A percentile compares a stretch with the other conserved stretches of the same genome.
These are phyloP conservation scores for Penicillium psychrosexuale DNA, from an alignment of 2,329 filamentous ascomycete genomes.

Conservation along the genomic window DNA sequence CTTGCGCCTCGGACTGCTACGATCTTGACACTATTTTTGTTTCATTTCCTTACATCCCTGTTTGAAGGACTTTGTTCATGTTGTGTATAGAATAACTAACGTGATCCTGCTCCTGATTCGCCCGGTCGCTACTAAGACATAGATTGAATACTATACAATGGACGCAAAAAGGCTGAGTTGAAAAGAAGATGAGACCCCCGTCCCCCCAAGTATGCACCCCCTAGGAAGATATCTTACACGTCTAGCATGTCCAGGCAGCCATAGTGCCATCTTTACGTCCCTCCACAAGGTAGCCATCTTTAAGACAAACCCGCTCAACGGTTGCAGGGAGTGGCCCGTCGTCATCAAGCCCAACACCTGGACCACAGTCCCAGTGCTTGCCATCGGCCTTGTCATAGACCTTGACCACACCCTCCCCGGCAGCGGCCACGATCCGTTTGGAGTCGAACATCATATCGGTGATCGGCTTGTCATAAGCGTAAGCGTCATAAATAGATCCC, in stretches of 20 bases:
- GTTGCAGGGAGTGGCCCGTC: constrained; percentile 63
- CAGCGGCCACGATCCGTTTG: constrained; percentile 83
- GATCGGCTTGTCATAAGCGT: constrained; percentile 87
- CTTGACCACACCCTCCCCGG: constrained; percentile 90
- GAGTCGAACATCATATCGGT: constrained; percentile 97
- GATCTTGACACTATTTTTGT: constrained; percentile 6
- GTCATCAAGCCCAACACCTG: constrained; percentile 65
- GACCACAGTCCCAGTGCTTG: constrained; percentile 92
- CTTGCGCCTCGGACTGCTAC: constrained; percentile 1
- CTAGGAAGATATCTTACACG: background rate
- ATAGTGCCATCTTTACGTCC: constrained; percentile 83
- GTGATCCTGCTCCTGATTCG: constrained; percentile 10
- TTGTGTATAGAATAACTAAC: constrained; percentile 12
- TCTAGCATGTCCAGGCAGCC: constrained; percentile 80
- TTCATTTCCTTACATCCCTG: background rate
- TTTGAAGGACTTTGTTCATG: constrained; percentile 2
- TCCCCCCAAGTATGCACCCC: constrained; percentile 1
- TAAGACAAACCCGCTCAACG: constrained; percentile 83
- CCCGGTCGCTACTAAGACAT: constrained; percentile 17
- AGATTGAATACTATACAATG: constrained; percentile 26
- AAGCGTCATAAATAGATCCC: constrained; percentile 91
- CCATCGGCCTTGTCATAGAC: constrained; percentile 98
- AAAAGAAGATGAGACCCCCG: background rate
- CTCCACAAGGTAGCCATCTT: constrained; percentile 91
- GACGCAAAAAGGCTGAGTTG: constrained; percentile 9